Conservation (phyloP, 345 rosid species). For the Draba incana region DNA sequence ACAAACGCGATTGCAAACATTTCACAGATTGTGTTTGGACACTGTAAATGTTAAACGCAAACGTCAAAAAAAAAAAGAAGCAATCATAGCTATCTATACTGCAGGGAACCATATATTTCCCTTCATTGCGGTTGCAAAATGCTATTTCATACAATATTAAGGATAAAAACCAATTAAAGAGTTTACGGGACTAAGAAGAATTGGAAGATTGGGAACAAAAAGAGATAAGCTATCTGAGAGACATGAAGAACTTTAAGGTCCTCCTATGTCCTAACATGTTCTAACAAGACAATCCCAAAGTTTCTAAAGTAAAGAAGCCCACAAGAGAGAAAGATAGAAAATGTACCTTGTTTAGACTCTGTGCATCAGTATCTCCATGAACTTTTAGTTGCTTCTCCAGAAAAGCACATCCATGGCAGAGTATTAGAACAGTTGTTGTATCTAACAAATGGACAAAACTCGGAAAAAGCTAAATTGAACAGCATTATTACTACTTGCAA, state of each 20-base stretch:
- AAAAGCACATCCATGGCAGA: constrained; percentile 15
- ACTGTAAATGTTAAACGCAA: not conserved
- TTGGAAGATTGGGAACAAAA: not conserved
- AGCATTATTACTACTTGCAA: constrained; percentile 8
- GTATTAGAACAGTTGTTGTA: not conserved
- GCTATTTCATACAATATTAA: no score
- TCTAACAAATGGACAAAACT: constrained; percentile 24
- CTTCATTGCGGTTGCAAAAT: no score
- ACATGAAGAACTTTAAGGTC: not conserved
- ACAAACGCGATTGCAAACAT: not conserved
- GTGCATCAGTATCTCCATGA: constrained; percentile 1
- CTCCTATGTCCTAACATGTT: not conserved
- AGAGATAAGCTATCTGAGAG: not conserved
- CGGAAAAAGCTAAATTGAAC: not conserved
- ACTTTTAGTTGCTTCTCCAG: constrained; percentile 19
- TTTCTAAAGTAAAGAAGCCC: not conserved
- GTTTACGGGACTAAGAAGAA: not conserved
- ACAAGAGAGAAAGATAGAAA: constrained; percentile 2
- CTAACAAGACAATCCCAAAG: not conserved
- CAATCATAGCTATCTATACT: constrained; percentile 1
- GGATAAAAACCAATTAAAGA: not conserved
- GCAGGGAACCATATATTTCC: not conserved
- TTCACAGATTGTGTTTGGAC: not conserved
- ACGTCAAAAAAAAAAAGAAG: not conserved
- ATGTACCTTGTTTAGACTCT: constrained; percentile 36